Conservation (phyloP, 2,329 filamentous ascomycete species). For the Zymoseptoria brevis region DNA sequence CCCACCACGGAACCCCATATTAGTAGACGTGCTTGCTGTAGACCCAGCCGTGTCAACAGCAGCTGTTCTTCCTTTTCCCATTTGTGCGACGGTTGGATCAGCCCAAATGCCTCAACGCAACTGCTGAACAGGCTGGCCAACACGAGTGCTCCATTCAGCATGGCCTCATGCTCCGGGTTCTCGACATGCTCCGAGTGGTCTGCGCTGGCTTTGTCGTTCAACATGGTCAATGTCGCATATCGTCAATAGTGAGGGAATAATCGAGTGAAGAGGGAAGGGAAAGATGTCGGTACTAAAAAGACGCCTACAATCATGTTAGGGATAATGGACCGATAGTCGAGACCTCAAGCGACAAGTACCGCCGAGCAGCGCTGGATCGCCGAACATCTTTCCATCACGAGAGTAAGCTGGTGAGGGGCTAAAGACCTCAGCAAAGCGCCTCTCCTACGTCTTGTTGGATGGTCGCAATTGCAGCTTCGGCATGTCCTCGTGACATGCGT, state of each 20-base stretch:
- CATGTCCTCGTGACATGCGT: not conserved
- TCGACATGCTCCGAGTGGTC: conserved; percentile 19
- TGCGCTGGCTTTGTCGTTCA: conserved; percentile 13
- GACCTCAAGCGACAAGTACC: not conserved
- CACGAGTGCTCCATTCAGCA: conserved; percentile 34
- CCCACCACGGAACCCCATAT: conserved; percentile 43
- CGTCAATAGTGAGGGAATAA: not conserved
- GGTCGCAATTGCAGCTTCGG: not conserved
- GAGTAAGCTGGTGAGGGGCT: not conserved
- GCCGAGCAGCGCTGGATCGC: not conserved
- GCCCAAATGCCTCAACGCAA: conserved; percentile 41
- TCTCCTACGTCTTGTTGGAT: not conserved
- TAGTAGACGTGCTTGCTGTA: conserved; percentile 41
- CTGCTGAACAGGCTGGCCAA: conserved; percentile 41
- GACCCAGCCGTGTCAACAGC: conserved; percentile 36
- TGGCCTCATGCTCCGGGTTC: conserved; percentile 23
- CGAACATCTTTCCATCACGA: not conserved
- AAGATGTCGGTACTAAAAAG: not conserved
- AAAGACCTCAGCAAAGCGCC: not conserved
- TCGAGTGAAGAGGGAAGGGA: not conserved
- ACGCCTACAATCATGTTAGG: not conserved
- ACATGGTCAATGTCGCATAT: conserved; percentile 10
- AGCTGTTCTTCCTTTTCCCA: conserved; percentile 38
- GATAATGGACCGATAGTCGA: not conserved
- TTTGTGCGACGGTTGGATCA: conserved; percentile 37